Evolutionary conservation across 768 basidiomycete genomes (phyloP).

Genomic region (Rhodotorula paludigena): DNA sequence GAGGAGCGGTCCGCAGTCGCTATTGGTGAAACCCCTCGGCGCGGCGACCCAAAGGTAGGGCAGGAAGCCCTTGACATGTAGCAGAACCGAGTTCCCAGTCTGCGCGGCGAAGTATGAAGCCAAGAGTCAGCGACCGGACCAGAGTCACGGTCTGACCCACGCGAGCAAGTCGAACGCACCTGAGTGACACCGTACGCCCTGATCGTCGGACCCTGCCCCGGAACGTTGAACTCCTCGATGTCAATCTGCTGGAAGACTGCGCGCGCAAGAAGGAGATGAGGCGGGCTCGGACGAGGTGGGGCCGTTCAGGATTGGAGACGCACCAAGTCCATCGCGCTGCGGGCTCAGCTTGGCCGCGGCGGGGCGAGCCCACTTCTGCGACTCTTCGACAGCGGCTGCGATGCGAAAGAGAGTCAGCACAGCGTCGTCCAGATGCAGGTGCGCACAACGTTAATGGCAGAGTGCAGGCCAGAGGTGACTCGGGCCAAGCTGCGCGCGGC

Average conservation of each 20-base stretch:
- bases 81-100: constrained; percentile 84
- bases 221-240: constrained; percentile 63
- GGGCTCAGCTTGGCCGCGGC: constrained; percentile 24
- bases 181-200: constrained; percentile 89
- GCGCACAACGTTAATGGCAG: background rate
- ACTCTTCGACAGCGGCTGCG: constrained; percentile 21
- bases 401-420: background rate
- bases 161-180: constrained; percentile 49
- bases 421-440: background rate
- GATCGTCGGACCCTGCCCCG: constrained; percentile 53
- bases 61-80: constrained; percentile 70
- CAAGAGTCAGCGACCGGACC: no score
- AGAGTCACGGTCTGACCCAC: background rate
- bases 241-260: constrained; percentile 86
- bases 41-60: constrained; percentile 91
- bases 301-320: background rate
- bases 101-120: constrained; percentile 44
- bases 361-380: constrained; percentile 28
- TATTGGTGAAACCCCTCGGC: constrained; percentile 71
- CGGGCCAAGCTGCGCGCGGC: no score
- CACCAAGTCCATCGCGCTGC: constrained; percentile 28
- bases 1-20: constrained; percentile 63
- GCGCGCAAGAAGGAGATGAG: background rate
- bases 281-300: background rate
- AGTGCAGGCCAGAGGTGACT: no score